Percentiles rank a stretch among this genome's conserved stretches.
These are phyloP conservation scores for Candida adriatica DNA, from an alignment of 805 yeast species.

Conservation along the genomic window DNA sequence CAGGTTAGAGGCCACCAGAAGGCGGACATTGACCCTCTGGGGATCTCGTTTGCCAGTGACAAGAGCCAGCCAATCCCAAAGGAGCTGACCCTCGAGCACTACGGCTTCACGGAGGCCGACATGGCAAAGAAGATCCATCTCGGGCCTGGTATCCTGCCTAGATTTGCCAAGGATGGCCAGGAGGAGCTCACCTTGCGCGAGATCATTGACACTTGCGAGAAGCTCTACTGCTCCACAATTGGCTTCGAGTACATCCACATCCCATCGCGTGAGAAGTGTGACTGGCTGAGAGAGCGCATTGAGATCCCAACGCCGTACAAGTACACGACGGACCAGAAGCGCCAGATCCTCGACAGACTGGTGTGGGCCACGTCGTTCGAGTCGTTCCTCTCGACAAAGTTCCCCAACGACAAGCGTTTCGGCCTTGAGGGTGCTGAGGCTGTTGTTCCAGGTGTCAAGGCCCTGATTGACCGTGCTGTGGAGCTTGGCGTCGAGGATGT, in stretches of 20 bases:
- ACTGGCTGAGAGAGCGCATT: conserved; percentile 95
- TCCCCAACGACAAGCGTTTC: conserved; percentile 97
- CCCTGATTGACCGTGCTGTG: conserved; percentile 88
- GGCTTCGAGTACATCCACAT: conserved; percentile 97
- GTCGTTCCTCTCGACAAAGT: conserved; percentile 85
- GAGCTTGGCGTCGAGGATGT: conserved; percentile 92
- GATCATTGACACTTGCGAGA: conserved; percentile 71
- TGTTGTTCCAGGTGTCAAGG: conserved; percentile 94
- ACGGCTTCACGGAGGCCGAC: conserved; percentile 86
- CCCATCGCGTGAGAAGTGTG: conserved; percentile 91
- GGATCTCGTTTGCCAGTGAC: conserved; percentile 76
- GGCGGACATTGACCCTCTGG: conserved; percentile 94
- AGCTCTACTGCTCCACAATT: conserved; percentile 77
- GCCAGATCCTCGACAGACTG: conserved; percentile 92
- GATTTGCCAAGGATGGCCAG: conserved; percentile 64
- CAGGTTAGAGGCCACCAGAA: conserved; percentile 98
- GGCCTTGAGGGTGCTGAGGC: conserved; percentile 99
- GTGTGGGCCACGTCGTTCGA: conserved; percentile 97
- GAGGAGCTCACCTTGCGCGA: conserved; percentile 67
- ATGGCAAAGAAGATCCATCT: conserved; percentile 75
- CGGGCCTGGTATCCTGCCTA: conserved; percentile 96
- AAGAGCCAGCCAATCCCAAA: conserved; percentile 50
- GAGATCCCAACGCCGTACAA: conserved; percentile 87
- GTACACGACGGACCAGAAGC: conserved; percentile 81
- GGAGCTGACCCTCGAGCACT: conserved; percentile 87